Base-by-base conservation (phyloP, 1,139 yeast genomes). In the Keqinozyma sinolaborantium region DNA sequence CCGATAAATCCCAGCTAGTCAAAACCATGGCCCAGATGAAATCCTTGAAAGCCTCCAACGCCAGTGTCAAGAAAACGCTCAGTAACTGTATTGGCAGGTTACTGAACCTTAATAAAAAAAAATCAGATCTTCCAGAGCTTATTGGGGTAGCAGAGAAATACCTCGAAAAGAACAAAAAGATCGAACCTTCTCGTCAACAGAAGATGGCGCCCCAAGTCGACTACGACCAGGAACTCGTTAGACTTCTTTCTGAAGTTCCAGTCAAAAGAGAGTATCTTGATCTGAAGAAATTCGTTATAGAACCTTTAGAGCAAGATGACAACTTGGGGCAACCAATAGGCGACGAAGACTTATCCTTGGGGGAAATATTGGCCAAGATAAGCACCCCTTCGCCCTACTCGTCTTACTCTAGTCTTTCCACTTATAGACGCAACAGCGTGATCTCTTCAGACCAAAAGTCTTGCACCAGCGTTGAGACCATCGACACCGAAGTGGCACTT, bases 21-120 rank as follows among this genome's bases (percentile, higher is more conserved):
- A 42, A 39, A 28, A 30, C 41, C 3, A 35, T 50, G 35, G 40
- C 42, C 2, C 24, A 40, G 28, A 12, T 44, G 9, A 49, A 48
- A 25, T 19, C 48, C 5, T 20, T 50, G 12, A 31, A 36, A n/a
- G 29, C 33, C 5, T 32, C 41, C 6, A 39, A 33, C 18, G 23
- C 44, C 5, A 36, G 47, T 27, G 12, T 32, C 2, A 11, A 28
- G 7, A 38, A 39, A 19, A 33, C 39, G 4, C 26, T 51, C 10
- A 35, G 47, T 16, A 41, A 41, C 28, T 30, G 40, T 16, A 38
- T 50, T 2, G 47, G 39, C 24, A 27, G 38, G 15, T 28, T 50
- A 14, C 30, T 39, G 4, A 40, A 40, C 25, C 19, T 39, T 5
- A 31, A 23, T 16, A 47, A 44, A 26, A 14, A 20, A 4, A 29